Base-by-base conservation (phyloP, 2,329 filamentous ascomycete genomes). In the Trichoderma asperellum region DNA sequence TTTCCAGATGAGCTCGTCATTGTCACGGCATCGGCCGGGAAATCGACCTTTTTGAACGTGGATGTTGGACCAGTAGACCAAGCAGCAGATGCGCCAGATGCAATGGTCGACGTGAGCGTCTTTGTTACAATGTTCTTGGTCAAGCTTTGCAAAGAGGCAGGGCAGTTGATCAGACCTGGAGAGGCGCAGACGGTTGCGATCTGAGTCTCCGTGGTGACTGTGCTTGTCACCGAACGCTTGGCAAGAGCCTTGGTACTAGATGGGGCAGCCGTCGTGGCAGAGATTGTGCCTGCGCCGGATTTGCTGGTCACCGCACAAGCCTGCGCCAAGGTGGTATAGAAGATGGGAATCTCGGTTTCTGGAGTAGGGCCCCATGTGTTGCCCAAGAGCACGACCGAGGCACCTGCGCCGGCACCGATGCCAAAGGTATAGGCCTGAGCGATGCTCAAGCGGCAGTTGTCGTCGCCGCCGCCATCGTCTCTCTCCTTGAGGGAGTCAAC, bases 381-480 rank as follows among this genome's bases (percentile, higher is more conserved):
- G 0, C 73, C 71, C 0, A 76, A 77, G 5, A 87, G 61, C 2
- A 76, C 80, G 0, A 88, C 72, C 0, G 83, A 85, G 0, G 86
- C 86, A 1, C 87, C 87, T 5, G 85, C 86, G 1, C 79, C 80
- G 5, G 85, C 87, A 18, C 87, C 87, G 0, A 89, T 71, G 0
- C 81, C 86, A 12, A 89, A 74, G 12, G 81, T 77, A 73, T 87
- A 89, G 1, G 80, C 78, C 71, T 88, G 82, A 11, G 82, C 77
- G 5, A 86, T 81, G 11, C 76, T 77, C 5, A 88, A 68, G 1
- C 77, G 70, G 70, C 87, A 88, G 1, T 80, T 76, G 32, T 79
- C 74, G 1, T 78, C 75, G 21, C 32, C 11, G 35, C 32, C 75
- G 21, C 32, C 11, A 24, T 40, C 49, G 4, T 58, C 53, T 58